A percentile compares a stretch with the other conserved stretches of the same genome.
Conservation (phyloP, 2,329 filamentous ascomycete species). For the Cadophora sp. region DNA sequence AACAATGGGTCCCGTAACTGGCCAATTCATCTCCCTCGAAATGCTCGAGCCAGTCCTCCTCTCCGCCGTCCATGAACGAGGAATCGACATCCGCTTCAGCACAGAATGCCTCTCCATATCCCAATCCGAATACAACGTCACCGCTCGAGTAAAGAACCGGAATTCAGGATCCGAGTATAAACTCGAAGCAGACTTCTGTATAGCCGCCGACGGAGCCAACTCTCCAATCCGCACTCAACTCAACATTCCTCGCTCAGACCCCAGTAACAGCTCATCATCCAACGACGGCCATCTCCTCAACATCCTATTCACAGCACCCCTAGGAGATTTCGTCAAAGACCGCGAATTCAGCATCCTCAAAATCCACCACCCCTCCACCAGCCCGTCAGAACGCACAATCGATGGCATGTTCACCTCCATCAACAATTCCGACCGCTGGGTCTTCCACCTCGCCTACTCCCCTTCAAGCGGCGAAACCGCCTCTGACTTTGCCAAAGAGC, state of each 20-base stretch:
- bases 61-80: constrained; percentile 43
- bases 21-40: constrained; percentile 43
- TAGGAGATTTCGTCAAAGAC: constrained; percentile 41
- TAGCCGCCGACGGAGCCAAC: constrained; percentile 49
- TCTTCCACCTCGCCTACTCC: constrained; percentile 42
- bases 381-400: neutral
- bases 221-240: constrained; percentile 43
- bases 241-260: constrained; percentile 41
- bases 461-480: constrained; percentile 35
- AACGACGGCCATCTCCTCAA: constrained; percentile 47
- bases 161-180: constrained; percentile 19
- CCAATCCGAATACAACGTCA: constrained; percentile 42
- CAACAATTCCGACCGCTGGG: constrained; percentile 41
- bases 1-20: constrained; percentile 1
- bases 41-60: constrained; percentile 50
- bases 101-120: constrained; percentile 39
- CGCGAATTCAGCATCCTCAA: constrained; percentile 47
- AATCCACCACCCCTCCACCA: constrained; percentile 35
- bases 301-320: constrained; percentile 46
- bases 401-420: constrained; percentile 38
- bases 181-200: constrained; percentile 47
- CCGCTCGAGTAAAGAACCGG: constrained; percentile 37
- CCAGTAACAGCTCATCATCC: constrained; percentile 42
- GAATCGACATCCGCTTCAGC: constrained; percentile 47
- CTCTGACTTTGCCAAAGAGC: constrained; percentile 34